Evolutionary conservation across 2,329 filamentous ascomycete species (phyloP), one percentile per base, ranked within the genome.

Genomic region (Dothideomycetes sp.): DNA sequence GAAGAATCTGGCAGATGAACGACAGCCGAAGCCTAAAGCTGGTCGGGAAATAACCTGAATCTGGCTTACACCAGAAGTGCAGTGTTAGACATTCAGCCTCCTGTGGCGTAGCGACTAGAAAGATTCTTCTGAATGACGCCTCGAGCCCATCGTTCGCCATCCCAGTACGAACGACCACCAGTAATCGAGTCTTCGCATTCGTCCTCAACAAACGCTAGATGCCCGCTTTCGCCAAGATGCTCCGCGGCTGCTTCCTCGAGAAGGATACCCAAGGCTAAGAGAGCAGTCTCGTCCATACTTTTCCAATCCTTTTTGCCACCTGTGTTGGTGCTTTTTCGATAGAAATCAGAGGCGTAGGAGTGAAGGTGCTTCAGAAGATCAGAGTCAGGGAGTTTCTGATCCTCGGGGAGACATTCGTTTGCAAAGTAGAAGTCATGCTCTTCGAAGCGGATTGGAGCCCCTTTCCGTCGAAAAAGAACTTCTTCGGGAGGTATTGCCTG

Each of bases 271-370:
- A 89, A 68, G 1, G 83, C 81, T 39, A 89, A 62, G 42, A 89
- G 65, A 3, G 83, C 83, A 11, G 81, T 85, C 62, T 85, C 84
- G 53, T 89, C 81, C 73, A 89, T 75, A 56, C 76, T 83, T 47
- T 69, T 62, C 48, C 67, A 71, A 38, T 68, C 62, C 18, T 49
- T 47, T 14, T 49, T 55, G n/a, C 45, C 43, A 9, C 47, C 40
- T 7, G 42, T 42, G 12, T 41, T 30, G 3, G 33, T 36, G 10
- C 43, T 43, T 15, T 60, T 61, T 30, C 65, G 65, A 59, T 85
- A 87, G 55, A 77, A 83, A 41, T 73, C 71, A 38, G 80, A 77
- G 1, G 76, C 57, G 52, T 88, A 87, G 19, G 63, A 62, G 59
- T 88, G 82, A 4, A 86, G 55, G 1, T 76, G 72, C 55, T 78